Base-by-base conservation (phyloP, 1,139 yeast species). In the Hanseniaspora gamundiae region DNA sequence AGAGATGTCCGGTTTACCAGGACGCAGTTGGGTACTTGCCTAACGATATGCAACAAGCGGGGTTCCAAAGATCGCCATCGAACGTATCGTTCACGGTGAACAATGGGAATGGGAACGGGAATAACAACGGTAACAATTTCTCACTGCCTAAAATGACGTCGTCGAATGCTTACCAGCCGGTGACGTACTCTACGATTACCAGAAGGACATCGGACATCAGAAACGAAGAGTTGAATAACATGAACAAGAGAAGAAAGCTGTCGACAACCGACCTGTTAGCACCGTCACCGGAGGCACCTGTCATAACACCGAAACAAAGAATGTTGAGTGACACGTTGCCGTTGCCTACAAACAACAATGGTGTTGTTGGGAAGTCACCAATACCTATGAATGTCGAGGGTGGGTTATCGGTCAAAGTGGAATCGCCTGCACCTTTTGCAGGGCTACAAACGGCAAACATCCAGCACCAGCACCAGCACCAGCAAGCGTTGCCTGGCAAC, bases 1-100 rank as follows among this genome's bases (percentile, higher is more conserved):
- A 56, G 24, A 55, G 57, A 45, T 59, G 64, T 45, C 64, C 64
- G 3, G 64, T 59, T 29, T 59, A 58, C 45, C 64, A 59, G 45
- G 64, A 59, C 49, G 59, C 62, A 2, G 47, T 59, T 21, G 64
- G 62, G n/a, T 59, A 56, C 40, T 47, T 56, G 33, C 52, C 56
- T 2, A 56, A 17, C 50, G 51, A 42, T 42, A 44, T 16, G 31
- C 48, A 35, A 45, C 21, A 43, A 44, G 19, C 29, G 8, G 35
- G 33, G 16, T 27, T 21, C 16, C 16, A 17, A n/a, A 22, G 29
- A 19, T 11, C n/a, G 19, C 22, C 29, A 3, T 19, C 24, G 5
- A 35, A 26, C 17, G 29, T 29, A 16, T n/a, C 28, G 38, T 35
- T 28, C 22, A 22, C 42, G 2, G 35, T n/a, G 13, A 36, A 20